phyloP scores from a whole-genome alignment of 164 flowering plant genomes.

The Magnolia changhungtana region DNA sequence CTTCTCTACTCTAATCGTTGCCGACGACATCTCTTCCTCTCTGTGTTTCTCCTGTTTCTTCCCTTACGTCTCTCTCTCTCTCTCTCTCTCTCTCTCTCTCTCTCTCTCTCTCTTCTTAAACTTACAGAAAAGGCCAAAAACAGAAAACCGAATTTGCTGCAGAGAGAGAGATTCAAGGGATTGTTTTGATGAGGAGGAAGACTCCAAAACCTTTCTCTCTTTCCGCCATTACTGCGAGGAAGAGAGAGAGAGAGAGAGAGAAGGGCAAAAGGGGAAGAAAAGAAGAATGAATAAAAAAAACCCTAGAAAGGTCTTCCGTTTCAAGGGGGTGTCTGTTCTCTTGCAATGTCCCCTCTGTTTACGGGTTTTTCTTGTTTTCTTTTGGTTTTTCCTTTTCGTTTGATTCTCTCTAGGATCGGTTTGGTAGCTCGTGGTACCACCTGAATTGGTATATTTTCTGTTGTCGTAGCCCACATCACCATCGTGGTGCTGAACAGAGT shows the following conservation, averaged over 20 bases:
- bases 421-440: neutral
- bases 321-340: conserved; percentile 1
- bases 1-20: conserved; percentile 78
- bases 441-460: neutral
- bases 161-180: neutral
- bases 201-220: neutral
- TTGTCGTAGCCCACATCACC: too few species aligned
- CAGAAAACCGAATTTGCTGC: neutral
- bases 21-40: conserved; percentile 46
- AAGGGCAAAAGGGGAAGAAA: neutral
- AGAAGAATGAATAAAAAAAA: neutral
- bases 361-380: neutral
- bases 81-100: neutral
- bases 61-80: neutral
- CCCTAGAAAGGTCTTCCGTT: conserved; percentile 3
- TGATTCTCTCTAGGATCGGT: neutral
- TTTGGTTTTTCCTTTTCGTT: neutral
- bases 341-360: neutral
- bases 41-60: neutral
- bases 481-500: too few species aligned
- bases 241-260: neutral
- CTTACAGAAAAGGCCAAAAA: neutral
- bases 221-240: conserved; percentile 8
- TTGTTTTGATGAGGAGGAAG: neutral
- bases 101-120: neutral